Base-by-base conservation (phyloP, 148 eudicot genomes). In the Vaccinium corymbosum region DNA sequence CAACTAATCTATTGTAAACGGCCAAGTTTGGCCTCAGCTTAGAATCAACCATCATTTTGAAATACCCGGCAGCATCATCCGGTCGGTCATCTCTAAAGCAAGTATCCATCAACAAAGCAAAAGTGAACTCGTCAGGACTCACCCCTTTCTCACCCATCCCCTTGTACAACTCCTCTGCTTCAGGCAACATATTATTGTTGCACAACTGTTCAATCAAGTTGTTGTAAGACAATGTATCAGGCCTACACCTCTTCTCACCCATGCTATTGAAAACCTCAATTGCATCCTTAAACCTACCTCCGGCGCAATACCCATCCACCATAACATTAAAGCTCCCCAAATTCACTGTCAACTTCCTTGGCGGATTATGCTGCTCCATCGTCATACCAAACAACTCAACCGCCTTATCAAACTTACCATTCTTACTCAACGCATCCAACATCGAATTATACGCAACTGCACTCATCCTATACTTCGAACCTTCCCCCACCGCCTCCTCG, bases 291-390 rank as follows among this genome's bases (percentile, higher is more conserved):
- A 91, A 96, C 87, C 88, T 91, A 75, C 90, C 89, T 89, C 89
- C 87, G 0, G 87, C 87, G 61, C 94, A 94, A 89, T 94, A 96
- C 56, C 97, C 97, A 87, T 96, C 95, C 6, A 89, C 98, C 88
- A 96, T 89, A 59, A 96, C 94, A 87, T 94, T 96, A 84, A 86
- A 96, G 75, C 98, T 96, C 42, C 98, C 98, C 76, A 96, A 86
- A 86, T 96, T 94, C 85, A 94, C 94, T 15, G 88, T 91, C 83
- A 91, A 80, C 80, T 20, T 87, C 83, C 84, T 90, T 0, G 98
- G 98, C 1, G 95, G 97, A 80, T 86, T 90, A 84, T 96, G 98
- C 88, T 90, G 89, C 49, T 46, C 88, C 86, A 89, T 77, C 93
- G 94, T 96, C 87, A 86, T 90, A 84, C 89, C 97, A 87, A 96